phyloP scores from a whole-genome alignment of 345 rosid genomes.

The Trapa incisa region DNA sequence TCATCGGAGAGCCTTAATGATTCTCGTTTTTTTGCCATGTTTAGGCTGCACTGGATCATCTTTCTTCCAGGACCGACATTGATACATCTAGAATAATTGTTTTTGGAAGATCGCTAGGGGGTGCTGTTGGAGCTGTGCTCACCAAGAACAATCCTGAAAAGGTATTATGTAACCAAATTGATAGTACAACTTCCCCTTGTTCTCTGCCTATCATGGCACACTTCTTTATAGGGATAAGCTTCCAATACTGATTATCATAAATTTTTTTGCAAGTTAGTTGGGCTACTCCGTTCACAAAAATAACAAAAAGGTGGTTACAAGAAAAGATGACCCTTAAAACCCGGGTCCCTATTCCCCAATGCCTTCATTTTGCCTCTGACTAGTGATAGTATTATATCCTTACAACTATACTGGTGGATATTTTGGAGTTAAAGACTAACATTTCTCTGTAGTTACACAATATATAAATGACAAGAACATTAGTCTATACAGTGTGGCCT shows the following conservation, averaged over 20 bases:
- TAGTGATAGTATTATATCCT: no score
- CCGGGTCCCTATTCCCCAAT: no score
- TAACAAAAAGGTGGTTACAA: no score
- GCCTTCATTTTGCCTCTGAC: no score
- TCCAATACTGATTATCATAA: neutral
- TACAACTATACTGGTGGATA: no score
- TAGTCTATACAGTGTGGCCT: no score
- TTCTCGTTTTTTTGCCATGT: conserved; percentile 14
- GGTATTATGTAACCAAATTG: conserved; percentile 26
- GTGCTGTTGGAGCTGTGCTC: conserved; percentile 91
- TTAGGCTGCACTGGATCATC: conserved; percentile 98
- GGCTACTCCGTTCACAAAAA: no score
- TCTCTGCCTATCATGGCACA: neutral
- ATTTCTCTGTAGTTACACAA: no score
- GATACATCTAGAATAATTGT: conserved; percentile 83
- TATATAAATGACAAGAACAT: no score
- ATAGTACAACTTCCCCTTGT: conserved; percentile 2
- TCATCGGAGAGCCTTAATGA: conserved; percentile 6
- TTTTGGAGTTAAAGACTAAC: no score
- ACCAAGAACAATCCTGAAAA: conserved; percentile 82
- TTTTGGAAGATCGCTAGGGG: conserved; percentile 97
- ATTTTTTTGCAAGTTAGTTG: no score
- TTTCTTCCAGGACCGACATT: conserved; percentile 72
- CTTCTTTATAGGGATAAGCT: neutral
- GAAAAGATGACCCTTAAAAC: no score